Base-by-base conservation (phyloP, 306 rosid species). In the Canavalia gladiata region DNA sequence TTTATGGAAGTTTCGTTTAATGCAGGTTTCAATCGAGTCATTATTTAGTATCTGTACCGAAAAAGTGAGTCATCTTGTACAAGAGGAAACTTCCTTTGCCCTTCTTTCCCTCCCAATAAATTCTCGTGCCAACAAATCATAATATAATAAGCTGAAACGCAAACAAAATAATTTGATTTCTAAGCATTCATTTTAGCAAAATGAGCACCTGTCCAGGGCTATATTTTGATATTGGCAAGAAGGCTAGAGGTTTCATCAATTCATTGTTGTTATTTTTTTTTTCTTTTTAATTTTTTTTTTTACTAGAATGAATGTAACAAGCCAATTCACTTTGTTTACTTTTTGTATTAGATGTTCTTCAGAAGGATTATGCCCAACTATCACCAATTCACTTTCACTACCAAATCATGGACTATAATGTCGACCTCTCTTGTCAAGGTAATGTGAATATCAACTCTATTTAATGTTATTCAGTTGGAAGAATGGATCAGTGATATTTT, bases 361-460 rank as follows among this genome's bases (percentile, higher is more conserved):
- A 87, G 64, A 89, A 84, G 76, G 92, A 86, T 81, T 89, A 86
- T 77, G 85, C 77, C 49, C 55, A 81, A 37, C 85, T 37, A 43
- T 86, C 87, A 39, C 90, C 88, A 25, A 62, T 66, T 74, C 89
- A 85, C 80, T 84, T 72, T 79, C 87, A 84, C 64, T 81, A 74
- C 81, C 86, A 85, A 41, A 8, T 82, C 81, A 39, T 90, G 84
- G 88, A 86, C 74, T 89, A 91, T 87, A 92, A 80, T 63, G 74
- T 78, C 31, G 89, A 85, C 77, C 75, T 92, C 74, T 79, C 94
- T 50, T 89, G 87, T 81, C 84, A 84, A 89, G 85, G 94, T 92
- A 83, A 70, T 86, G 72, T 59, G 42, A 76, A 83, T 49, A 31
- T 75, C 47, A 56, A 42, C 68, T 58, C 46, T 66, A 30, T 55